These are phyloP conservation scores for Neocucurbitaria cava DNA, from an alignment of 2,329 filamentous ascomycete genomes.

Conservation along the genomic window DNA sequence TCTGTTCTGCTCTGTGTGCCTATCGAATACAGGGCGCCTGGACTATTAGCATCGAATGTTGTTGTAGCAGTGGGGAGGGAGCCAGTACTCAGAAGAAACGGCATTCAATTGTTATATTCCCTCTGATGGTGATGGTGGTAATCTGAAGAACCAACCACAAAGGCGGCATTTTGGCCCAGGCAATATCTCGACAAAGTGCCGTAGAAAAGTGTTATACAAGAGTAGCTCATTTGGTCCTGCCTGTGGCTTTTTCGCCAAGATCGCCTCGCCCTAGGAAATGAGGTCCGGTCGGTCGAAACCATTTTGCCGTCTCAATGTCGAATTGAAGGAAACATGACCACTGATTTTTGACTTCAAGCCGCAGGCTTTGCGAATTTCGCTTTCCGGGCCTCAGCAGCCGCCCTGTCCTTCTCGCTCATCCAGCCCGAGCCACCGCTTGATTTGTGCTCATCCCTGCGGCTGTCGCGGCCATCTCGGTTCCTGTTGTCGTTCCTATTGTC, in stretches of 20 bases:
- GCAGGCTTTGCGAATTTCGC: slow-evolving; percentile 50
- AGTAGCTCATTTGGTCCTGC: slow-evolving; percentile 21
- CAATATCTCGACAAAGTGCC: slow-evolving; percentile 30
- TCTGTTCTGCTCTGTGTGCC: no score
- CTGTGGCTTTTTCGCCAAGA: slow-evolving; percentile 15
- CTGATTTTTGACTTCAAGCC: slow-evolving; percentile 20
- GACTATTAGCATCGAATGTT: no score
- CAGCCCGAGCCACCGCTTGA: slow-evolving; percentile 34
- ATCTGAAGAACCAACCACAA: slow-evolving; percentile 28
- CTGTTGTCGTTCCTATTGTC: slow-evolving; percentile 31
- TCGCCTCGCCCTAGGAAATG: slow-evolving; percentile 8
- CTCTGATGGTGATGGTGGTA: no score
- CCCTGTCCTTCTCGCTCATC: slow-evolving; percentile 55
- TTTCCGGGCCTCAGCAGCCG: slow-evolving; percentile 54
- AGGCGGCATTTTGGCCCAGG: slow-evolving; percentile 21
- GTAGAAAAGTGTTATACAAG: slow-evolving; percentile 36
- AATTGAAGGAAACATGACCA: slow-evolving; percentile 7
- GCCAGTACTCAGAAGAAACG: no score
- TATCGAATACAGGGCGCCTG: no score
- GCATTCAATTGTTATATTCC: slow-evolving; percentile 35
- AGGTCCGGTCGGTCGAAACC: slow-evolving; percentile 7
- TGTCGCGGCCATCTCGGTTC: slow-evolving; percentile 23
- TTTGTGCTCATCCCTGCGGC: slow-evolving; percentile 32
- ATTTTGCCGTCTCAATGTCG: slow-evolving; percentile 4
- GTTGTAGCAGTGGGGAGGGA: no score